phyloP scores from a whole-genome alignment of 768 basidiomycete genomes.

The Zangia roseola region DNA sequence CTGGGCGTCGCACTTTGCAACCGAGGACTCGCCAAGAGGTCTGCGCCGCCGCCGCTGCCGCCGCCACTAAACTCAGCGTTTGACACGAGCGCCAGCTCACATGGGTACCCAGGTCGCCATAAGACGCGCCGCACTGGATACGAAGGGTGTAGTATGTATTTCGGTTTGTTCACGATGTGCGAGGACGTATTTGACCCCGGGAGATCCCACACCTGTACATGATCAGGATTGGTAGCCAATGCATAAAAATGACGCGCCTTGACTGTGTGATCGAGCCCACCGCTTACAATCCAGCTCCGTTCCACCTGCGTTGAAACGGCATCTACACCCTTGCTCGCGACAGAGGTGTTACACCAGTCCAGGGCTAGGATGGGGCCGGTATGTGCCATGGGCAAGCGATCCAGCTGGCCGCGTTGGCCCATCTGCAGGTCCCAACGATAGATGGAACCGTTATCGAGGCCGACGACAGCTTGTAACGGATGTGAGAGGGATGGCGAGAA shows the following conservation, averaged over 20 bases:
- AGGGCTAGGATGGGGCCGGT: slow-evolving; percentile 66
- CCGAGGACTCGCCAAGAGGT: slow-evolving; percentile 27
- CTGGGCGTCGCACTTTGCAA: slow-evolving; percentile 24
- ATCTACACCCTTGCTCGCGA: slow-evolving; percentile 16
- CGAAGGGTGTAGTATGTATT: slow-evolving; percentile 71
- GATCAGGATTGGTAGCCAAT: background rate
- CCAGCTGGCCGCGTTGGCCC: slow-evolving; percentile 72
- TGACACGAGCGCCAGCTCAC: slow-evolving; percentile 73
- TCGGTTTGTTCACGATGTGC: slow-evolving; percentile 62
- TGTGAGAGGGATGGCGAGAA: slow-evolving; percentile 67
- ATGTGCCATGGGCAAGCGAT: slow-evolving; percentile 74
- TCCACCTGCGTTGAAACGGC: slow-evolving; percentile 14
- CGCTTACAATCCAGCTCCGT: slow-evolving; percentile 75
- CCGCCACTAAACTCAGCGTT: slow-evolving; percentile 52
- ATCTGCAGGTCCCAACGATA: slow-evolving; percentile 80
- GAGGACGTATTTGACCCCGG: slow-evolving; percentile 35
- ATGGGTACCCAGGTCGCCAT: slow-evolving; percentile 77
- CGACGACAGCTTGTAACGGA: slow-evolving; percentile 67
- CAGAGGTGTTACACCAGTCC: slow-evolving; percentile 59
- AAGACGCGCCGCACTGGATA: slow-evolving; percentile 70
- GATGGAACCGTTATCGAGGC: slow-evolving; percentile 69
- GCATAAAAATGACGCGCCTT: slow-evolving; percentile 45
- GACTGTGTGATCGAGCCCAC: slow-evolving; percentile 75
- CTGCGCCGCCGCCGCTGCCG: slow-evolving; percentile 8
- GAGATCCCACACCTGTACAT: slow-evolving; percentile 70